phyloP scores from a whole-genome alignment of 2,329 filamentous ascomycete genomes.

The Alternaria solani region DNA sequence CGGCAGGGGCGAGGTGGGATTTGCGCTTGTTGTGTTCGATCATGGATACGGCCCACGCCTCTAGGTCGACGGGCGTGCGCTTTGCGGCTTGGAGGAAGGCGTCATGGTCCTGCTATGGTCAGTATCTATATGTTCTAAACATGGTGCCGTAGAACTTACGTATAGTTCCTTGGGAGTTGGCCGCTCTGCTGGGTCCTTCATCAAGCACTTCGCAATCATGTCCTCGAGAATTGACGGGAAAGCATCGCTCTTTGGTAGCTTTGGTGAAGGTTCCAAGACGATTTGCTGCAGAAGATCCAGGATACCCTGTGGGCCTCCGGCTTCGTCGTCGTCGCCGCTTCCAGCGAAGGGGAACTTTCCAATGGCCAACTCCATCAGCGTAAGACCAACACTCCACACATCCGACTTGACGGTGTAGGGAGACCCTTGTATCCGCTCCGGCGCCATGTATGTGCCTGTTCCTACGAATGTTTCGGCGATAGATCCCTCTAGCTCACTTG shows the following conservation, averaged over 20 bases:
- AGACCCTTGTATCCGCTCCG: constrained; percentile 95
- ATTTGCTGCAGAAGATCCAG: constrained; percentile 96
- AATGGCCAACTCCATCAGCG: constrained; percentile 96
- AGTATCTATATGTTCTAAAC: constrained; percentile 11
- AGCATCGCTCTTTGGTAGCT: constrained; percentile 93
- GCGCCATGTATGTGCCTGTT: constrained; percentile 99
- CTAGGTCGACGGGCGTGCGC: constrained; percentile 90
- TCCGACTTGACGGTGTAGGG: constrained; percentile 98
- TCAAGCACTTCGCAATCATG: constrained; percentile 94
- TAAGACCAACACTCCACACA: constrained; percentile 96
- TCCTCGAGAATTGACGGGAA: constrained; percentile 95
- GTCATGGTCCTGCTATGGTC: constrained; percentile 76
- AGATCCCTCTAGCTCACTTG: constrained; percentile 95
- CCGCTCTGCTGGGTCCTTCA: constrained; percentile 85
- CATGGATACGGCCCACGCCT: constrained; percentile 91
- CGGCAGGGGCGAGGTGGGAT: constrained; percentile 84
- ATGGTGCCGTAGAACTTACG: constrained; percentile 62
- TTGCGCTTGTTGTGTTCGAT: constrained; percentile 97
- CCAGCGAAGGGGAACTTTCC: constrained; percentile 96
- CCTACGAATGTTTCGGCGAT: constrained; percentile 98
- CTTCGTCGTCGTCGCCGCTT: constrained; percentile 74
- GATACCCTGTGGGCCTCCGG: constrained; percentile 84
- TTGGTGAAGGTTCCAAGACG: constrained; percentile 93
- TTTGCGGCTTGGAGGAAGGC: constrained; percentile 96
- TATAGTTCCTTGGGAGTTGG: constrained; percentile 94